Percentiles rank a stretch among this genome's conserved stretches.
Evolutionary conservation across 176 grass and related monocot species (phyloP).

Genomic region (Avena insularis): DNA sequence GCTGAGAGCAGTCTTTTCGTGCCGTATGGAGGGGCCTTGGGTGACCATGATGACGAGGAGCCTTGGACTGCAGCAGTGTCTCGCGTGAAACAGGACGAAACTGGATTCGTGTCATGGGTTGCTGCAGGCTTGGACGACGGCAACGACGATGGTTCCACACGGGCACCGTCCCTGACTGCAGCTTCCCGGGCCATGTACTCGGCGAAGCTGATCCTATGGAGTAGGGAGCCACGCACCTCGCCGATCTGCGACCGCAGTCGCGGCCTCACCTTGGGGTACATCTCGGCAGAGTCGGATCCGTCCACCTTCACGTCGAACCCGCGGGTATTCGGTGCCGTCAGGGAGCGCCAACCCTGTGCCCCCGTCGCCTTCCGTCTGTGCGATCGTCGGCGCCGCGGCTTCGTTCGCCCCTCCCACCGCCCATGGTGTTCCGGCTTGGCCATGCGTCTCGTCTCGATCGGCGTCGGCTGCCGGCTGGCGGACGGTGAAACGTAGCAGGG

Average conservation of each 20-base stretch:
- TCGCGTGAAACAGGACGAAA: neutral
- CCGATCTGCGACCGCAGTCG: slow-evolving; percentile 37
- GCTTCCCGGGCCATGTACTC: neutral
- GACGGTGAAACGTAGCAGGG: neutral
- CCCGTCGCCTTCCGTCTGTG: neutral
- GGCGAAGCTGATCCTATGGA: neutral
- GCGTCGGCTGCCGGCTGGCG: neutral
- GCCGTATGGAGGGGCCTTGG: neutral
- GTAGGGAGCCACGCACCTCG: slow-evolving; percentile 12
- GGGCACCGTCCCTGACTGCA: neutral
- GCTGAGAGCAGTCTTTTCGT: neutral
- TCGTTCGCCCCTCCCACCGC: neutral
- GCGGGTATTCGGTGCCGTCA: neutral
- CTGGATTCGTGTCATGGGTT: neutral
- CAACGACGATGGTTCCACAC: neutral
- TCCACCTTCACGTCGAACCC: neutral
- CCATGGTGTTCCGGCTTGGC: neutral
- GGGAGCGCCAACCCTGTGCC: neutral
- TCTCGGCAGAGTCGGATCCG: neutral
- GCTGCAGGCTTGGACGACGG: neutral
- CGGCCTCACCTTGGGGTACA: neutral
- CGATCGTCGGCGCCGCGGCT: neutral
- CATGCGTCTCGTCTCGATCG: slow-evolving; percentile 25
- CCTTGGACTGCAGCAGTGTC: slow-evolving; percentile 3
- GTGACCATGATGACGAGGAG: neutral